Evolutionary conservation across 352 stramenopile genomes (phyloP).

Genomic region (Pythium angustatum): DNA sequence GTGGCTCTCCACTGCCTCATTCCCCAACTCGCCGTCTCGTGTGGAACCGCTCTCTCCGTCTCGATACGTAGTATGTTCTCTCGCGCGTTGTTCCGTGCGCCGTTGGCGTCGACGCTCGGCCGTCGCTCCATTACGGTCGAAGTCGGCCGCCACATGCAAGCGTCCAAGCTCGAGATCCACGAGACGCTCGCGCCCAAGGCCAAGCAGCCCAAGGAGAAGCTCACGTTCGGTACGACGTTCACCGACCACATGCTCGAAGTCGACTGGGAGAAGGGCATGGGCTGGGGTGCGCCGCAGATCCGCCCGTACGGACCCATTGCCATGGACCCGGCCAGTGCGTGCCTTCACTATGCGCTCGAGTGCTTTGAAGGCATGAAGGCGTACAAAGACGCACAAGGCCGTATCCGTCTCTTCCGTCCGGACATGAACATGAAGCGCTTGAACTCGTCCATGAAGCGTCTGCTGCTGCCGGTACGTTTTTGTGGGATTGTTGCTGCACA

Average conservation of each 20-base stretch:
- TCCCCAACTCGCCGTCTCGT: neutral
- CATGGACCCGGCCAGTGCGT: constrained; percentile 90
- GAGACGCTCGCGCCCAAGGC: constrained; percentile 39
- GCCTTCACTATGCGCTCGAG: constrained; percentile 95
- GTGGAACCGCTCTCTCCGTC: neutral
- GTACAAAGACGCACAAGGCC: constrained; percentile 84
- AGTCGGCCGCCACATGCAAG: constrained; percentile 33
- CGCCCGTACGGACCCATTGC: constrained; percentile 89
- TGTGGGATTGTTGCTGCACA: neutral
- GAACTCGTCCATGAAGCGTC: constrained; percentile 92
- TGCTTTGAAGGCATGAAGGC: constrained; percentile 97
- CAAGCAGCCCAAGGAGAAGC: constrained; percentile 83
- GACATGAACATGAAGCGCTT: constrained; percentile 97
- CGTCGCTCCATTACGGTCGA: constrained; percentile 34
- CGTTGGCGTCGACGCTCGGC: constrained; percentile 8
- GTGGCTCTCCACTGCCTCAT: neutral
- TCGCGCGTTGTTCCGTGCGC: constrained; percentile 13
- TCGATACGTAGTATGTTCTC: constrained; percentile 13
- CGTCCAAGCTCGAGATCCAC: constrained; percentile 49
- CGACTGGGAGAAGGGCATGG: constrained; percentile 82
- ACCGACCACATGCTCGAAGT: constrained; percentile 97
- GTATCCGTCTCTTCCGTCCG: constrained; percentile 94
- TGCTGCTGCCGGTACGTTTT: constrained; percentile 73
- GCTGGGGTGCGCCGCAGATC: constrained; percentile 91
- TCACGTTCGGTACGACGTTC: constrained; percentile 95